Evolutionary conservation across 805 yeast genomes (phyloP).

Genomic region (Lipomyces sp.): DNA sequence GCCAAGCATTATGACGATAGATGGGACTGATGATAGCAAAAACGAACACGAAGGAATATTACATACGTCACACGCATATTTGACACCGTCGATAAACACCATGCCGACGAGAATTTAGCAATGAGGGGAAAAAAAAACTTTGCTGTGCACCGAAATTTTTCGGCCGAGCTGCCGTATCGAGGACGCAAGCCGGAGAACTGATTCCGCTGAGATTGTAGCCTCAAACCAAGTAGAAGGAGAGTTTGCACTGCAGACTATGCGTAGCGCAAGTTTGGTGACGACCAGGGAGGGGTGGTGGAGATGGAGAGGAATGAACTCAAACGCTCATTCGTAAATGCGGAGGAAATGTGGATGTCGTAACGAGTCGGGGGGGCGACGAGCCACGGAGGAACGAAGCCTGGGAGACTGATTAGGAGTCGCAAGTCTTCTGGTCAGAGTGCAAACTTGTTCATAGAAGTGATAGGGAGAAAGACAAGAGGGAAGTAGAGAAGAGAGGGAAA

Average conservation of each 20-base stretch:
- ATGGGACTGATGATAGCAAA: background rate
- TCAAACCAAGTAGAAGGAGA: background rate
- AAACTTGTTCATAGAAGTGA: background rate
- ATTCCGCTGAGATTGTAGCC: background rate
- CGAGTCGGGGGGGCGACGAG: background rate
- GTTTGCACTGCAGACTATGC: background rate
- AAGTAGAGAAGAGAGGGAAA: background rate
- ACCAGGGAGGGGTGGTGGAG: background rate
- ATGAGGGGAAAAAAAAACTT: background rate
- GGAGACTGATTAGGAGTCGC: background rate
- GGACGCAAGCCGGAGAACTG: background rate
- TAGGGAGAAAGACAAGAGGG: background rate
- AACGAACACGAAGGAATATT: background rate
- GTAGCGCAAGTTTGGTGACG: background rate
- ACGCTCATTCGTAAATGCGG: too few relatives aligned
- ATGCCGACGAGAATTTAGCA: constrained; percentile 47
- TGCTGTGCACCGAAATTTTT: background rate
- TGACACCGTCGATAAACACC: constrained; percentile 91
- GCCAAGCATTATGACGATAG: too few relatives aligned
- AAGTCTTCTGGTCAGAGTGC: background rate
- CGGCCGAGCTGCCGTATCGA: background rate
- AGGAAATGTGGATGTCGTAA: too few relatives aligned
- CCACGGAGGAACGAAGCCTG: background rate
- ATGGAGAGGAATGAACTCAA: background rate
- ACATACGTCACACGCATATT: constrained; percentile 81